These are phyloP conservation scores for Teunomyces panamensis DNA, from an alignment of 805 yeast species.

Conservation along the genomic window DNA sequence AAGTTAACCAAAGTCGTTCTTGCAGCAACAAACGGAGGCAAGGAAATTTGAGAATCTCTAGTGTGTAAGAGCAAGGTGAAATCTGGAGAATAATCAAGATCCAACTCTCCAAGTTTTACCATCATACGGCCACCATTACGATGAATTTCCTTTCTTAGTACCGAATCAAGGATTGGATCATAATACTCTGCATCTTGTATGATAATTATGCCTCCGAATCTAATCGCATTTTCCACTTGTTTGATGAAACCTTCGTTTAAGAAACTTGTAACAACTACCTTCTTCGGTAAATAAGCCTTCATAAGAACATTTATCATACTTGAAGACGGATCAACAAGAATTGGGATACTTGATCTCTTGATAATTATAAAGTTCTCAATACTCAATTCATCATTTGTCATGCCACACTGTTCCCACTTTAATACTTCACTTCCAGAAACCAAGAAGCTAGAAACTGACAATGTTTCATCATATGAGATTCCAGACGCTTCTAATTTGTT, in stretches of 20 bases:
- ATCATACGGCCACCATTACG: constrained; percentile 68
- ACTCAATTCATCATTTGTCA: constrained; percentile 57
- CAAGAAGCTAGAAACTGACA: constrained; percentile 35
- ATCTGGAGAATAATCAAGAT: constrained; percentile 62
- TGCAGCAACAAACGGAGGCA: constrained; percentile 58
- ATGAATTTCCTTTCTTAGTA: constrained; percentile 59
- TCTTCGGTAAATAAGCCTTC: constrained; percentile 24
- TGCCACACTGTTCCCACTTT: constrained; percentile 52
- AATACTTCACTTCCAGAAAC: constrained; percentile 38
- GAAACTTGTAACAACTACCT: constrained; percentile 62
- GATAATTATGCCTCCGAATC: constrained; percentile 77
- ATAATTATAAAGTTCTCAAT: constrained; percentile 63
- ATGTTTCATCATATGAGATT: constrained; percentile 38
- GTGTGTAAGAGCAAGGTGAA: constrained; percentile 64
- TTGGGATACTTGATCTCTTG: constrained; percentile 42
- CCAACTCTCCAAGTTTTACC: constrained; percentile 57
- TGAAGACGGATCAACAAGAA: constrained; percentile 66
- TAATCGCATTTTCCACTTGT: constrained; percentile 72
- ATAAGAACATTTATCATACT: constrained; percentile 39
- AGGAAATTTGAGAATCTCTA: constrained; percentile 45
- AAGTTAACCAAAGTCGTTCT: constrained; percentile 67
- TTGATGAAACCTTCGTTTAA: constrained; percentile 62
- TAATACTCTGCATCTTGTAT: constrained; percentile 77
- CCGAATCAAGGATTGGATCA: constrained; percentile 68
- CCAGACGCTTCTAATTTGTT: constrained; percentile 27